Evolutionary conservation across 2,329 filamentous ascomycete species (phyloP).

Genomic region (Colletotrichum eleusines): DNA sequence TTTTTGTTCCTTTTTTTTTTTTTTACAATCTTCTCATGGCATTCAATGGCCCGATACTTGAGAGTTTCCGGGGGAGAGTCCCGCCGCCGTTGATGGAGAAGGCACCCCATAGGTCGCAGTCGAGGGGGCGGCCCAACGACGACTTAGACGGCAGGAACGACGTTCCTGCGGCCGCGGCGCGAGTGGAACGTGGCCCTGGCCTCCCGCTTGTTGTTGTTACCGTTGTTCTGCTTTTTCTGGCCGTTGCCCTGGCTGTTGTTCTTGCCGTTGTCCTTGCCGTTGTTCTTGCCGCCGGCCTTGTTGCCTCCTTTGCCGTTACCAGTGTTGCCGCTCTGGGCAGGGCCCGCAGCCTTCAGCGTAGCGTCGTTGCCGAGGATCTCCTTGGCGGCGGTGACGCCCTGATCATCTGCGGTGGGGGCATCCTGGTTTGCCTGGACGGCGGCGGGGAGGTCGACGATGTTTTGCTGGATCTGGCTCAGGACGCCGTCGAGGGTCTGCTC

Average conservation of each 20-base stretch:
- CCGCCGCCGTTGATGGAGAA: neutral
- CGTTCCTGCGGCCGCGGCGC: slow-evolving; percentile 20
- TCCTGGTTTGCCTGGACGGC: slow-evolving; percentile 58
- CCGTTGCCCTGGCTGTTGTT: slow-evolving; percentile 6
- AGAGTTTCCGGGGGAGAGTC: neutral
- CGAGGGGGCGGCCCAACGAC: neutral
- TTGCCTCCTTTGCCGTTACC: slow-evolving; percentile 15
- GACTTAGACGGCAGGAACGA: slow-evolving; percentile 2
- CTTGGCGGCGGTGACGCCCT: slow-evolving; percentile 56
- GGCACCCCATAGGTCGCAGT: neutral
- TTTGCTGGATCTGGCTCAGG: slow-evolving; percentile 61
- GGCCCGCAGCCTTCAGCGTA: slow-evolving; percentile 51
- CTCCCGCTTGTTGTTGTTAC: slow-evolving; percentile 31
- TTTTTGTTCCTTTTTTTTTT: no score
- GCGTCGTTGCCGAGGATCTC: slow-evolving; percentile 51
- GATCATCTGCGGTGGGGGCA: slow-evolving; percentile 47
- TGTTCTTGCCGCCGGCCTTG: neutral
- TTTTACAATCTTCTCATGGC: neutral
- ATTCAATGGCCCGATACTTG: neutral
- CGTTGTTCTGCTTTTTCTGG: neutral
- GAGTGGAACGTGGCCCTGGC: neutral
- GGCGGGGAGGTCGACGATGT: slow-evolving; percentile 62
- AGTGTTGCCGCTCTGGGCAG: slow-evolving; percentile 40
- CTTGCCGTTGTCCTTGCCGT: neutral
- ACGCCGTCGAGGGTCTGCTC: slow-evolving; percentile 59